Conservation (phyloP, 306 rosid species). For the Fagus crenata region DNA sequence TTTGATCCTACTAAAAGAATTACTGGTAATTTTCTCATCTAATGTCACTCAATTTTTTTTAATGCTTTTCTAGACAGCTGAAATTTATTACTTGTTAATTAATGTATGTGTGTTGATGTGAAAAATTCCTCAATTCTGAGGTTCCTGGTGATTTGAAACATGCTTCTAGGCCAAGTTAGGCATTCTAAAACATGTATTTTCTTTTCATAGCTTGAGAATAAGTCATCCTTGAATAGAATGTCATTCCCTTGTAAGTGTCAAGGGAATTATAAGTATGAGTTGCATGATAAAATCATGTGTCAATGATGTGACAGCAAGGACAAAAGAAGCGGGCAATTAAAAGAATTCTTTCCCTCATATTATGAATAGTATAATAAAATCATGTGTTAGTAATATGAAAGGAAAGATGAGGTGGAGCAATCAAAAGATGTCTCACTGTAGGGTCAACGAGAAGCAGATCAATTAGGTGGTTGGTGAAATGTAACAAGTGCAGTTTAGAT, state of each 20-base stretch:
- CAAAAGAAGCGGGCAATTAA: too few species aligned
- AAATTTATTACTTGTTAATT: slow-evolving; percentile 2
- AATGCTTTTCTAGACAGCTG: slow-evolving; percentile 9
- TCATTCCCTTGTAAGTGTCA: neutral
- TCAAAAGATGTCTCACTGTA: neutral
- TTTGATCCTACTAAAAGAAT: slow-evolving; percentile 87
- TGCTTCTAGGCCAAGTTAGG: neutral
- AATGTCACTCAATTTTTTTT: neutral
- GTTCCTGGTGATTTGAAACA: neutral
- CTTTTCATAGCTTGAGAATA: neutral
- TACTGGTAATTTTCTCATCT: slow-evolving; percentile 60
- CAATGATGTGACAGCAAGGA: neutral
- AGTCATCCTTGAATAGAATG: neutral
- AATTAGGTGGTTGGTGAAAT: neutral
- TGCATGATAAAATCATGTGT: neutral
- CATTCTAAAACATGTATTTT: neutral
- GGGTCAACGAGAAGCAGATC: neutral
- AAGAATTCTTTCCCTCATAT: too few species aligned
- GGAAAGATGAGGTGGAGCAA: too few species aligned
- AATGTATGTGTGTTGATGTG: neutral
- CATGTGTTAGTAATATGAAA: neutral
- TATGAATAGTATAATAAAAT: neutral
- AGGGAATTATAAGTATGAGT: neutral
- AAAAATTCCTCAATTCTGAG: neutral
- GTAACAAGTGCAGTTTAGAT: too few species aligned